Conservation (phyloP, 2,329 filamentous ascomycete species). For the Venturia nashicola region DNA sequence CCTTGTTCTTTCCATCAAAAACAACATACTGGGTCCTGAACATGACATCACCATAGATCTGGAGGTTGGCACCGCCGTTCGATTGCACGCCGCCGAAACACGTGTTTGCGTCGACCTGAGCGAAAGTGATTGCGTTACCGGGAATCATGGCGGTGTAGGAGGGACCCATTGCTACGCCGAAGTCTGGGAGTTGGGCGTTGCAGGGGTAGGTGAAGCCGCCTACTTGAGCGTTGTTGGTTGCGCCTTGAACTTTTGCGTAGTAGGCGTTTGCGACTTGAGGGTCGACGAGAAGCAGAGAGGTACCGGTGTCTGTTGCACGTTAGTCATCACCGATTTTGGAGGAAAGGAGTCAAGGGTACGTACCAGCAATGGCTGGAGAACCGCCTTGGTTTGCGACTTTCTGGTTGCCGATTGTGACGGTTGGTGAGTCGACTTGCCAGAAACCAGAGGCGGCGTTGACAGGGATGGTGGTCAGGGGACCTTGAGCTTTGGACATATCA, state of each 20-base stretch:
- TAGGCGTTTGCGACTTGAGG: slow-evolving; percentile 35
- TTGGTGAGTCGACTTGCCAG: slow-evolving; percentile 52
- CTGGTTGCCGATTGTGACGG: slow-evolving; percentile 44
- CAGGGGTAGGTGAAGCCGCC: slow-evolving; percentile 35
- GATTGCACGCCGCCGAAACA: slow-evolving; percentile 61
- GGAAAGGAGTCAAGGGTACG: background rate
- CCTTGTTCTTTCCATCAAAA: slow-evolving; percentile 41
- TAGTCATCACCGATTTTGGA: too few species aligned
- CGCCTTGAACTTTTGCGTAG: slow-evolving; percentile 29
- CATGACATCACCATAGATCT: slow-evolving; percentile 53
- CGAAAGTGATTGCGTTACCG: slow-evolving; percentile 31
- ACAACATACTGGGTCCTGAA: slow-evolving; percentile 49
- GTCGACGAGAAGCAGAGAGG: slow-evolving; percentile 50
- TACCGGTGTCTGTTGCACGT: slow-evolving; percentile 36
- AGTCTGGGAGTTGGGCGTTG: slow-evolving; percentile 27
- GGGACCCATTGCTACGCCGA: slow-evolving; percentile 44
- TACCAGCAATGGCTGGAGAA: slow-evolving; percentile 29
- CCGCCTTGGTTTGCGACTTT: slow-evolving; percentile 40
- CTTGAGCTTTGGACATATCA: slow-evolving; percentile 50
- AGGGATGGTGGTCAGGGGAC: slow-evolving; percentile 47
- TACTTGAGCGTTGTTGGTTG: slow-evolving; percentile 22
- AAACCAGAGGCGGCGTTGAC: slow-evolving; percentile 52
- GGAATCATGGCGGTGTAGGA: slow-evolving; percentile 44
- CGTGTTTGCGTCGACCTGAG: slow-evolving; percentile 29
- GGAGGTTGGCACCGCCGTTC: slow-evolving; percentile 37